Evolutionary conservation across 768 basidiomycete genomes (phyloP).

Genomic region (Lactarius psammicola): DNA sequence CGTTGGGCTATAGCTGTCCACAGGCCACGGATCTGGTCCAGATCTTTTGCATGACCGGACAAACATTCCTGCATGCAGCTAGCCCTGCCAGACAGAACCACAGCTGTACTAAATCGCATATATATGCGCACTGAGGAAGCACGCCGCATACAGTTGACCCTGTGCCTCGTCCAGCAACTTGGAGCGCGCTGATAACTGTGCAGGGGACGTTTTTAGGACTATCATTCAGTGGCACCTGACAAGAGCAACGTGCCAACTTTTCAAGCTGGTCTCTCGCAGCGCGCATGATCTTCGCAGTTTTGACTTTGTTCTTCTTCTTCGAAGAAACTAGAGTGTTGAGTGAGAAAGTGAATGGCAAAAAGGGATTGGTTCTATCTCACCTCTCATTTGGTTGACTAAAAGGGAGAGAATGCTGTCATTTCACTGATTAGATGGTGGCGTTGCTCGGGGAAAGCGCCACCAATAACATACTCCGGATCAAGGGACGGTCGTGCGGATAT

Average conservation of each 20-base stretch:
- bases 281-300: slow-evolving; percentile 12
- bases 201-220: not conserved
- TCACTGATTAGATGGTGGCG: not conserved
- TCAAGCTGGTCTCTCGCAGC: slow-evolving; percentile 18
- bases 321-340: slow-evolving; percentile 2
- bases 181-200: slow-evolving; percentile 14
- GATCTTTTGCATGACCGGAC: slow-evolving; percentile 7
- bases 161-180: slow-evolving; percentile 4
- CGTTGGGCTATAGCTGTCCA: slow-evolving; percentile 4
- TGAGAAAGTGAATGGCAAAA: not conserved
- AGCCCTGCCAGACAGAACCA: not conserved
- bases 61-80: not conserved
- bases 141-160: slow-evolving; percentile 15
- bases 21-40: slow-evolving; percentile 19
- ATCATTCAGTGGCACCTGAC: not conserved
- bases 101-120: not conserved
- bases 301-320: slow-evolving; percentile 12
- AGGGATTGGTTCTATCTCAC: slow-evolving; percentile 7
- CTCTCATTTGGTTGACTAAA: slow-evolving; percentile 13
- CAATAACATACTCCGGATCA: slow-evolving; percentile 5
- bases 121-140: slow-evolving; percentile 13
- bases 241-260: slow-evolving; percentile 8
- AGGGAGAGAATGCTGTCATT: slow-evolving; percentile 11
- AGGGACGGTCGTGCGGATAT: not conserved
- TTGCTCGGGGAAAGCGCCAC: not conserved